Conservation (phyloP, 257 asterid genomes). For the Petrea volubilis region DNA sequence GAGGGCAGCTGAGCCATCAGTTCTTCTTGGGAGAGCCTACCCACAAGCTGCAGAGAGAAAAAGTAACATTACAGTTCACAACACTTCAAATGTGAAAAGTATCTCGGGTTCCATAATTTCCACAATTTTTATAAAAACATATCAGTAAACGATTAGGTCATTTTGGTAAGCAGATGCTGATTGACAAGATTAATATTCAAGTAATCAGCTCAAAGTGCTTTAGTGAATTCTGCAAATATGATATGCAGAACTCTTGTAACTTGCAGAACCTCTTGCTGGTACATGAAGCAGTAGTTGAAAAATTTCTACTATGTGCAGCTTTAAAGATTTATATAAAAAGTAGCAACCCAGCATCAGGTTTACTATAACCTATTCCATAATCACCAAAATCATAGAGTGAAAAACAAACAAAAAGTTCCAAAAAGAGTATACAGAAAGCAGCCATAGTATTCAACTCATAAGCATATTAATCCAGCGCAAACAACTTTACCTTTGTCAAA, state of each 20-base stretch:
- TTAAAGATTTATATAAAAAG: background rate
- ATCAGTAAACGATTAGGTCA: background rate
- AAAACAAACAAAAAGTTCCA: background rate
- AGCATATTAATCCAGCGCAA: conserved; percentile 8
- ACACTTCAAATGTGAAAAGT: conserved; percentile 15
- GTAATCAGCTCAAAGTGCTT: background rate
- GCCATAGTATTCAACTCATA: background rate
- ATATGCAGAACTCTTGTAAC: too few relatives aligned
- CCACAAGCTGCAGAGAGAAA: conserved; percentile 73
- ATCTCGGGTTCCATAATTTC: background rate
- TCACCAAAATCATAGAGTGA: background rate
- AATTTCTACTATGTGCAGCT: background rate
- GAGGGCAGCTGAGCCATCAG: conserved; percentile 82
- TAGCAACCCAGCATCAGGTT: too few relatives aligned
- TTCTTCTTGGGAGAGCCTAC: conserved; percentile 91
- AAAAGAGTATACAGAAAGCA: conserved; percentile 11
- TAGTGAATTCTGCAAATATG: too few relatives aligned
- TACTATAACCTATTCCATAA: too few relatives aligned
- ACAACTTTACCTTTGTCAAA: conserved; percentile 79
- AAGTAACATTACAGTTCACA: conserved; percentile 11
- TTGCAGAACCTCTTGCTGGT: background rate
- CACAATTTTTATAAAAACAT: background rate
- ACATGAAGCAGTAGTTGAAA: background rate
- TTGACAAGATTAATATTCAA: too few relatives aligned
- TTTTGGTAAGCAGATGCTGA: too few relatives aligned